Evolutionary conservation across 805 yeast genomes (phyloP), one percentile per base, ranked within the genome.

Genomic region (Nakazawaea wickerhamii): DNA sequence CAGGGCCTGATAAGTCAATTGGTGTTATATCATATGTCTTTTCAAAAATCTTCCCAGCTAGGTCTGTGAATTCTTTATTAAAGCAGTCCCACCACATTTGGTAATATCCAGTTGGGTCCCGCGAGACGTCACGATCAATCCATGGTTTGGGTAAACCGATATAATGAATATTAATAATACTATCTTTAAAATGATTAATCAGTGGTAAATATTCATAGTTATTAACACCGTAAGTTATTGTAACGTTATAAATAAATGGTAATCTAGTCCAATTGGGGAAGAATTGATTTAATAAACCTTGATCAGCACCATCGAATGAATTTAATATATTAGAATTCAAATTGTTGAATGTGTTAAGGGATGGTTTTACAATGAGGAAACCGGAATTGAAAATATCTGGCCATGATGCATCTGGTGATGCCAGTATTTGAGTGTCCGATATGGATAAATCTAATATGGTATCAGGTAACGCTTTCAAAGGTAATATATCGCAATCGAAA

Each of bases 341-440:
- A 25, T 64, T 61, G 3, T 58, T 47, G 50, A 65, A 80, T 17
- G 68, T 70, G 0, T 50, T 46, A 1, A 48, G 30, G 50, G 67
- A 64, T 3, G 95, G 95, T 27, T 68, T 67, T 21, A 79, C 57
- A 3, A 79, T 65, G 54, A 87, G 67, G 18, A 42, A 42, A 4
- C 96, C 95, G 25, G 89, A 76, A 60, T 88, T 87, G 67, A 88
- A 88, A 53, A 83, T 71, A 63, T 88, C 96, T 0, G 95, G 95
- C 85, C 95, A 88, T 11, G 95, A 95, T n/a, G 77, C 68, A 62
- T 88, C 96, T 0, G 95, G 84, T 13, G 81, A 67, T 0, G 93
- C 90, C 30, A 65, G 48, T 3, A 74, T 59, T 8, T 52, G 30
- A 11, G 15, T 5, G 9, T 35, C 44, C 6, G 15, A 15, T 10